Conservation (phyloP, 129 eudicot genomes). For the Flaveria linearis region DNA sequence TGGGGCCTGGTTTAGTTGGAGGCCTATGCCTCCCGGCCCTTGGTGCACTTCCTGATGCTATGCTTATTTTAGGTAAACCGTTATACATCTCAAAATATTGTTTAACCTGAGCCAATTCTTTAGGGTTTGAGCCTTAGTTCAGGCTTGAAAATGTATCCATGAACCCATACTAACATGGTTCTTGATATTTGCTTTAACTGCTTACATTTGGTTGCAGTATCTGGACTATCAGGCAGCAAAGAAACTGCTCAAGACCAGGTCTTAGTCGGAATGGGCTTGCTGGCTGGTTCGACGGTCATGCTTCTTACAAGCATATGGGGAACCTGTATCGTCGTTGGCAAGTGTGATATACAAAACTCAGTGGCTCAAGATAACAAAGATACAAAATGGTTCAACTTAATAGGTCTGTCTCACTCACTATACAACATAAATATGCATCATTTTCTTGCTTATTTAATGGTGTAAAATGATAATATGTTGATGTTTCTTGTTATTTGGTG, state of each 20-base stretch:
- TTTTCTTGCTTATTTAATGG: not conserved
- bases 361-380: slow-evolving; percentile 53
- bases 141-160: not conserved
- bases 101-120: not conserved
- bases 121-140: too few species aligned
- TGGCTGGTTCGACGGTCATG: slow-evolving; percentile 67
- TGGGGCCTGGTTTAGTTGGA: slow-evolving; percentile 79
- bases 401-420: slow-evolving; percentile 27
- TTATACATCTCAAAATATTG: not conserved
- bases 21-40: slow-evolving; percentile 73
- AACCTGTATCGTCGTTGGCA: slow-evolving; percentile 52
- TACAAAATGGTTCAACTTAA: slow-evolving; percentile 48
- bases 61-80: slow-evolving; percentile 69
- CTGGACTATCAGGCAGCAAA: slow-evolving; percentile 59
- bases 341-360: slow-evolving; percentile 49
- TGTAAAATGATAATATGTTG: not conserved
- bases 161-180: slow-evolving; percentile 9
- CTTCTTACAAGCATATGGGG: slow-evolving; percentile 66
- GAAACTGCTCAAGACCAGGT: slow-evolving; percentile 56
- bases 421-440: not conserved
- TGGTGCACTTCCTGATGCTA: slow-evolving; percentile 85
- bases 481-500: not conserved
- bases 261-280: slow-evolving; percentile 58
- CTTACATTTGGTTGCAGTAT: slow-evolving; percentile 43
- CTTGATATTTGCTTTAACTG: not conserved